Evolutionary conservation across 176 grass and related monocot genomes (phyloP).

Genomic region (Microstegium vimineum): DNA sequence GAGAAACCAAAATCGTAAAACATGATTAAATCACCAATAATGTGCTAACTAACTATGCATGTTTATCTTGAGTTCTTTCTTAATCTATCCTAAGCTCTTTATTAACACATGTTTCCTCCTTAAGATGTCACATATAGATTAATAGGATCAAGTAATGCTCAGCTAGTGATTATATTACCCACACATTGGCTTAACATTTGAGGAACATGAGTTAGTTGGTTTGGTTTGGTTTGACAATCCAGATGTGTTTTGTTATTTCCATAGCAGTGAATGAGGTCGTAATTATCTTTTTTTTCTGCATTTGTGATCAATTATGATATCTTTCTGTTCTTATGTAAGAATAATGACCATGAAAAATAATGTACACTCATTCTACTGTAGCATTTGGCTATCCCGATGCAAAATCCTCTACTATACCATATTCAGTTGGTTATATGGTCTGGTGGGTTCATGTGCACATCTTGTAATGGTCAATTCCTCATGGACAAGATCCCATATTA

Average conservation of each 20-base stretch:
- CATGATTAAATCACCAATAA: not conserved
- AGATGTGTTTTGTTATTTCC: not conserved
- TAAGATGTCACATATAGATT: not conserved
- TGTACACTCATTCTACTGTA: conserved; percentile 23
- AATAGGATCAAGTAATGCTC: not conserved
- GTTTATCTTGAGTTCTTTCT: not conserved
- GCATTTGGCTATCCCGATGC: conserved; percentile 71
- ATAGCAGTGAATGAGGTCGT: not conserved
- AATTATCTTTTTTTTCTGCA: not conserved
- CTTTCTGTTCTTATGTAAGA: not conserved
- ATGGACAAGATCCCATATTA: conserved; percentile 87
- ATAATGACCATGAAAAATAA: conserved; percentile 10
- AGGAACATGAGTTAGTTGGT: not conserved
- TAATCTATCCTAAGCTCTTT: not conserved
- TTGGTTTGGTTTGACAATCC: not conserved
- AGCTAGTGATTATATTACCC: not conserved
- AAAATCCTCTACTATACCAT: conserved; percentile 90
- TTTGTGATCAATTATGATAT: not conserved
- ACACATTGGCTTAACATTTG: not conserved
- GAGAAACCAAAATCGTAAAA: not conserved
- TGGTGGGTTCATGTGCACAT: conserved; percentile 84
- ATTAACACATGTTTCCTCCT: not conserved
- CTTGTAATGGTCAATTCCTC: conserved; percentile 97
- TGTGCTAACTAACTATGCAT: not conserved
- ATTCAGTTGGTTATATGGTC: conserved; percentile 91